Percentiles rank a stretch among this genome's conserved stretches.
Conservation (phyloP, 2,329 filamentous ascomycete genomes). For the Penicillium expansum region DNA sequence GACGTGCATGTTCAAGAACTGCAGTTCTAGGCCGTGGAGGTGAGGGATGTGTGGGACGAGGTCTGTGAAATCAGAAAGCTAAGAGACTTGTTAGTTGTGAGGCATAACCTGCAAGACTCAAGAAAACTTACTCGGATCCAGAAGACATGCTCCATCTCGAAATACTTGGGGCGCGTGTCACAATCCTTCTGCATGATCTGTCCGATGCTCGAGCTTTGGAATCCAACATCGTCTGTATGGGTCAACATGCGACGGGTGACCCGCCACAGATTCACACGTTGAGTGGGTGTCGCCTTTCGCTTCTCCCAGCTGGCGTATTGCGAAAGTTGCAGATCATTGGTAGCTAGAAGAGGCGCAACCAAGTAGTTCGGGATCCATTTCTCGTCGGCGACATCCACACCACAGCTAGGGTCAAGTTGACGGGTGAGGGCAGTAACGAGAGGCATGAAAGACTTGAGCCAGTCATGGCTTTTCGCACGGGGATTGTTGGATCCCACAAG, state of each 20-base stretch:
- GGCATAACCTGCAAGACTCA: background rate
- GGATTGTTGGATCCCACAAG: constrained; percentile 45
- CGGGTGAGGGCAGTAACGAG: constrained; percentile 45
- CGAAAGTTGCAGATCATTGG: constrained; percentile 50
- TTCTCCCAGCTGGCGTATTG: constrained; percentile 50
- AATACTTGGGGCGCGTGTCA: constrained; percentile 48
- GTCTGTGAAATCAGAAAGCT: constrained; percentile 52
- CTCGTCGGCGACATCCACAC: constrained; percentile 39
- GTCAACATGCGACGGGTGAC: constrained; percentile 47
- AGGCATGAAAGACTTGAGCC: constrained; percentile 48
- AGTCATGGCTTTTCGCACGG: constrained; percentile 41
- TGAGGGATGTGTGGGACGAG: constrained; percentile 49
- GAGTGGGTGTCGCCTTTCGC: constrained; percentile 41
- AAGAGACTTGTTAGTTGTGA: constrained; percentile 9
- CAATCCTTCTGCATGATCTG: constrained; percentile 43
- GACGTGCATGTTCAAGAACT: constrained; percentile 43
- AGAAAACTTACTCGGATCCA: constrained; percentile 47
- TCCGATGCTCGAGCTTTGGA: constrained; percentile 37
- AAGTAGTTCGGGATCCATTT: constrained; percentile 51
- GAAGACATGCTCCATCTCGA: constrained; percentile 50
- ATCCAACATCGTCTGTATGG: constrained; percentile 40
- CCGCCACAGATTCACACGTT: constrained; percentile 49
- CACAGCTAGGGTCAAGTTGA: constrained; percentile 44
- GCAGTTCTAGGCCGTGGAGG: constrained; percentile 43
- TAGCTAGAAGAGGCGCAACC: constrained; percentile 48